A percentile compares a stretch with the other conserved stretches of the same genome.
These are phyloP conservation scores for Sphagnum fallax DNA, from an alignment of 228 moss, liverwort and hornwort genomes.

Conservation along the genomic window DNA sequence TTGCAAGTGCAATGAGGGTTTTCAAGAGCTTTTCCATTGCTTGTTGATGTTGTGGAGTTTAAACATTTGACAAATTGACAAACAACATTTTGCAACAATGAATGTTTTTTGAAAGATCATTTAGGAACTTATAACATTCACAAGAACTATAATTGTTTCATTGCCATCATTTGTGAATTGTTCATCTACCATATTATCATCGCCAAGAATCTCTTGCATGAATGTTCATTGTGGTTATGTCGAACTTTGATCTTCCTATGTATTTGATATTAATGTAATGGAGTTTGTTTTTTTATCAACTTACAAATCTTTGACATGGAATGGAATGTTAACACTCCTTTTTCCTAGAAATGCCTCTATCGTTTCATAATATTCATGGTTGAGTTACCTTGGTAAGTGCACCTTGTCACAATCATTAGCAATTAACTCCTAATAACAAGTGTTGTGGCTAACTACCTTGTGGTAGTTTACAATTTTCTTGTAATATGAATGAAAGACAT, in stretches of 20 bases:
- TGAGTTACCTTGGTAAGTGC: background rate
- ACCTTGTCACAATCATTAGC: background rate
- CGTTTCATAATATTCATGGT: background rate
- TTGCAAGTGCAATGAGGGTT: background rate
- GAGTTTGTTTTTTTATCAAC: background rate
- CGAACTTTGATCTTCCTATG: background rate
- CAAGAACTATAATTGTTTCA: background rate
- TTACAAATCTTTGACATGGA: background rate
- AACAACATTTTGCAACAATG: background rate
- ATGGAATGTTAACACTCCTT: background rate
- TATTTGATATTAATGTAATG: background rate
- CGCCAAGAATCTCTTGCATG: background rate
- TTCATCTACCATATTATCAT: background rate
- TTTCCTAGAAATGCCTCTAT: background rate
- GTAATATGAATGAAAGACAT: background rate
- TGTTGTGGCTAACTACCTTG: background rate
- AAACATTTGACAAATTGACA: background rate
- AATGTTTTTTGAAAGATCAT: background rate
- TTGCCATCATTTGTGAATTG: background rate
- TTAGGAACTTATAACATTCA: background rate
- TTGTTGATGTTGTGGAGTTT: background rate
- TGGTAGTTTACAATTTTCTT: background rate
- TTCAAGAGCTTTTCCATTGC: background rate
- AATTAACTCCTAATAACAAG: background rate
- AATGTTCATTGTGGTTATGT: background rate